phyloP scores from a whole-genome alignment of 148 eudicot genomes.

The Amaranthus cruentus region DNA sequence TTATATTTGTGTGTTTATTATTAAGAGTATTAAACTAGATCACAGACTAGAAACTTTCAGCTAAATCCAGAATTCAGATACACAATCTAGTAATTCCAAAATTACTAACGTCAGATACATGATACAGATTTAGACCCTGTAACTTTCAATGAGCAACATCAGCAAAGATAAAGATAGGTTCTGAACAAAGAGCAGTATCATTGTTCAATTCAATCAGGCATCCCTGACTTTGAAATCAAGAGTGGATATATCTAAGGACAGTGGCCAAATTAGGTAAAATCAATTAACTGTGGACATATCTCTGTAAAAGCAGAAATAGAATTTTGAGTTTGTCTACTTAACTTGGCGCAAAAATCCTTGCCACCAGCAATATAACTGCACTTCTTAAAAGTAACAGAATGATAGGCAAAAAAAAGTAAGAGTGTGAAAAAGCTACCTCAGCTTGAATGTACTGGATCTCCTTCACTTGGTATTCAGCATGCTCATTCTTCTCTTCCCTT shows the following conservation, averaged over 20 bases:
- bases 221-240: neutral
- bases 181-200: neutral
- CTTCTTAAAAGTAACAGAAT: neutral
- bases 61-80: too few species aligned
- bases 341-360: neutral
- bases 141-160: neutral
- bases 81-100: constrained; percentile 1
- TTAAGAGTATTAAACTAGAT: too few species aligned
- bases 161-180: neutral
- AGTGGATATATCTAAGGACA: neutral
- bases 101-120: neutral
- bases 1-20: too few species aligned
- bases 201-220: neutral
- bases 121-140: neutral
- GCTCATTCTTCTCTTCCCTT: constrained; percentile 64
- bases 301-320: neutral
- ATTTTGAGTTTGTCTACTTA: neutral
- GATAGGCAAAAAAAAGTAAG: neutral
- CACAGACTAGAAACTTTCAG: neutral
- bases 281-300: neutral
- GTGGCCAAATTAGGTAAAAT: neutral
- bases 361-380: neutral
- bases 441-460: constrained; percentile 95
- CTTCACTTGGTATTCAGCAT: constrained; percentile 77
- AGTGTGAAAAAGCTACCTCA: constrained; percentile 48